Base-by-base conservation (phyloP, 2,329 filamentous ascomycete species). In the Apiospora pterosperma region DNA sequence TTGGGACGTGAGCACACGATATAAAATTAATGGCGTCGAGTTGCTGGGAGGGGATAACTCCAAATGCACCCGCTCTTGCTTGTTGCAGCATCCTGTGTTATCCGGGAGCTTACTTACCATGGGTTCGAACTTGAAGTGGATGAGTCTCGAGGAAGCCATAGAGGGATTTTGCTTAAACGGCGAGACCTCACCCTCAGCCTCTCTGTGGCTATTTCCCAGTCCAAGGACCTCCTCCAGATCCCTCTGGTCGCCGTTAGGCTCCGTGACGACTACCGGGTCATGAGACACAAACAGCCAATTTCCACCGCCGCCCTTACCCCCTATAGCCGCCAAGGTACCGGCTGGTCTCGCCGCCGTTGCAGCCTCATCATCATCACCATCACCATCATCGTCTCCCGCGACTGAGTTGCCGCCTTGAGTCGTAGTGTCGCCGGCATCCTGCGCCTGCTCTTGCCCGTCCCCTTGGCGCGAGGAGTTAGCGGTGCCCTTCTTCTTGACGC, bases 101-200 rank as follows among this genome's bases (percentile, higher is more conserved):
- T n/a, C 7, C 16, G 4, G 48, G 8, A n/a, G 28, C 8, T 34
- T n/a, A 75, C 88, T 75, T 84, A 97, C 94, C 93, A 97, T 93
- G 5, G 94, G 93, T 76, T 97, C 94, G 74, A 96, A 97, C 77
- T 97, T 96, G 79, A 97, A 92, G 77, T 95, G 92, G 61, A 97
- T 84, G 76, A 86, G 38, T 10, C 60, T 39, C 3, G 60, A 36
- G 12, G 60, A 44, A 14, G 62, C 5, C 38, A 41, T n/a, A 5
- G 36, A 19, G 36, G 16, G n/a, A 21, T 34, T 28, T n/a, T 10
- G 25, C 7, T 34, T 55, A 14, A 10, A 41, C 39, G 4, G 1
- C 23, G 60, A 31, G 16, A 2, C 60, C n/a, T 62, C 28, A 19
- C 11, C 4, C 5, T 31, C 68, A 31, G 60, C 67, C 55, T 63